Base-by-base conservation (phyloP, 176 grass and related monocot genomes). In the Rhynchospora pubera region DNA sequence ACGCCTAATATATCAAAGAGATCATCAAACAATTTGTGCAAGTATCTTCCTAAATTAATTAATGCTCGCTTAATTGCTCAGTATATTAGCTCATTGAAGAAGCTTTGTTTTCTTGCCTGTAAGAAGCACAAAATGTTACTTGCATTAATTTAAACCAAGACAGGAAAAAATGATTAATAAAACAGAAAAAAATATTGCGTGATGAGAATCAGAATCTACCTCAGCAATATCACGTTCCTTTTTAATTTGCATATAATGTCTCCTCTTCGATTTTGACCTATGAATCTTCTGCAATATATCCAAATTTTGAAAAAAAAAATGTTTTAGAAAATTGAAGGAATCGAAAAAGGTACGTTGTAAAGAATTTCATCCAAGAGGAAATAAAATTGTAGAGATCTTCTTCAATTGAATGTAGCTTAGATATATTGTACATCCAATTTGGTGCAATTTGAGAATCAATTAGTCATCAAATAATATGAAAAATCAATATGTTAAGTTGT, bases 171-270 rank as follows among this genome's bases (percentile, higher is more conserved):
- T 39, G 19, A 75, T 61, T 84, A 48, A 48, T 9, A 75, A 48
- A 83, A 28, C 10, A 16, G 48, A 7, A 8, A 15, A 34, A 65
- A 57, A 26, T 43, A 55, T 15, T 42, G 15, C 39, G n/a, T 5
- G 34, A 39, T 52, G 8, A 51, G 51, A 77, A 48, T 32, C 16
- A 77, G 22, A 13, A 47, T 45, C 47, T 89, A 94, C 92, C 92
- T 89, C 87, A 47, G 95, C 95, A 58, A 85, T 68, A 70, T 82
- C 88, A 9, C 95, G 92, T 55, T 94, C 90, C 83, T 85, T 97
- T 47, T 97, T 94, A 30, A 97, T 80, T 78, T 84, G 89, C 30
- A 87, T 73, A 83, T 86, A 85, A 69, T 92, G 81, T 60, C 70
- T 92, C 86, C 94, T 97, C 58, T 91, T 83, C 73, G 88, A 85